Conservation (phyloP, 192 early-diverging fungal genomes). For the Hyaloraphidium curvatum region DNA sequence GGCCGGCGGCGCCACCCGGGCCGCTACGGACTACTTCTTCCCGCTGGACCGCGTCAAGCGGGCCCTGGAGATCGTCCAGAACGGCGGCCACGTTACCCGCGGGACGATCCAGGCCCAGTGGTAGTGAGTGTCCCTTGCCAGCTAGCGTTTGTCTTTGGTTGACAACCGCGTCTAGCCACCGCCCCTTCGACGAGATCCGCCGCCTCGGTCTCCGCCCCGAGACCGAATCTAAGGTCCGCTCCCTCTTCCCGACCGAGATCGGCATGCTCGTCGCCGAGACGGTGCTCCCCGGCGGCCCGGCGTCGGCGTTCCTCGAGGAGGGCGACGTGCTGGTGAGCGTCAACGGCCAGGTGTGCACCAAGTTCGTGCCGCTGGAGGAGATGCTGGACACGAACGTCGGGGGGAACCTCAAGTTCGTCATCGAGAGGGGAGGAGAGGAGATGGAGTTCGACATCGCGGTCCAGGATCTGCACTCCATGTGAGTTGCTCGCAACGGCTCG, state of each 20-base stretch:
- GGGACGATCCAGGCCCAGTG: constrained; percentile 60
- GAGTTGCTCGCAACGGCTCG: too few species aligned
- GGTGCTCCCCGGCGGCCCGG: constrained; percentile 54
- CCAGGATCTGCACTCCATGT: constrained; percentile 51
- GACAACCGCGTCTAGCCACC: constrained; percentile 16
- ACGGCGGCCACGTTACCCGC: constrained; percentile 24
- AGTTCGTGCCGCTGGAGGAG: constrained; percentile 59
- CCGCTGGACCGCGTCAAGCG: constrained; percentile 52
- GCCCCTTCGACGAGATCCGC: constrained; percentile 58
- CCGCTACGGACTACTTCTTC: constrained; percentile 72
- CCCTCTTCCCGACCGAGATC: constrained; percentile 40
- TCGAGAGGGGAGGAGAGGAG: constrained; percentile 55
- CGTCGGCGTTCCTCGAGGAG: constrained; percentile 42
- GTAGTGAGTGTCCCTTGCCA: constrained; percentile 15
- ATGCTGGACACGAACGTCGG: constrained; percentile 48
- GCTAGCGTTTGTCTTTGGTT: background rate
- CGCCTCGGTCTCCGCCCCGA: constrained; percentile 38
- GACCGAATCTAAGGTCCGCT: constrained; percentile 42
- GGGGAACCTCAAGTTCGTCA: constrained; percentile 26
- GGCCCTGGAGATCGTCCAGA: constrained; percentile 29
- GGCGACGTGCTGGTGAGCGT: constrained; percentile 54
- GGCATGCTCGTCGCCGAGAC: constrained; percentile 61
- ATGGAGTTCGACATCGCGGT: constrained; percentile 36
- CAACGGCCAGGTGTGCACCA: constrained; percentile 52
- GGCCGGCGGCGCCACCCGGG: constrained; percentile 7